Conservation (phyloP, 2,329 filamentous ascomycete species). For the Fusarium compactum region DNA sequence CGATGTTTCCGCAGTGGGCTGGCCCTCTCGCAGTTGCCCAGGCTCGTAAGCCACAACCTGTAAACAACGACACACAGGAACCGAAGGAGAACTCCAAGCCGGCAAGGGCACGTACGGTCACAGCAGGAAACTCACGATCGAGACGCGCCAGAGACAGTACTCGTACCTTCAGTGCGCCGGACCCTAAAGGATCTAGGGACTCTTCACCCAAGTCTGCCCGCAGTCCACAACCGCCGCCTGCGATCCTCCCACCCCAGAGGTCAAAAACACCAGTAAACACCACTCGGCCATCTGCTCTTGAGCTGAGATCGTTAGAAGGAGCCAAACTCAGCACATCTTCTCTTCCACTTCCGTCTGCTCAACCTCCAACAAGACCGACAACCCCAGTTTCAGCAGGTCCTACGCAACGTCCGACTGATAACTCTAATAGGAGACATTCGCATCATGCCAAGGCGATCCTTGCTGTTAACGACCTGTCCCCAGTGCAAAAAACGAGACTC, state of each 20-base stretch:
- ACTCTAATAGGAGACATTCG: slow-evolving; percentile 69
- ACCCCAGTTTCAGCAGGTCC: slow-evolving; percentile 70
- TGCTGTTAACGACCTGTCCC: slow-evolving; percentile 71
- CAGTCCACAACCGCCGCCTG: slow-evolving; percentile 37
- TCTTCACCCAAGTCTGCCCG: slow-evolving; percentile 46
- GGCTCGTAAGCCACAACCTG: slow-evolving; percentile 76
- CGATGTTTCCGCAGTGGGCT: slow-evolving; percentile 80
- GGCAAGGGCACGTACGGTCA: slow-evolving; percentile 76
- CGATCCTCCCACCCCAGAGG: slow-evolving; percentile 41
- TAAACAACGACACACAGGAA: slow-evolving; percentile 49
- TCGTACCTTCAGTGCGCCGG: slow-evolving; percentile 60
- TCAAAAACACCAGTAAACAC: slow-evolving; percentile 53
- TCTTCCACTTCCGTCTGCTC: slow-evolving; percentile 71
- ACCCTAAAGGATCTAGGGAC: slow-evolving; percentile 51
- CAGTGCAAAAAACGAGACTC: slow-evolving; percentile 76
- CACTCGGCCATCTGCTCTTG: slow-evolving; percentile 63
- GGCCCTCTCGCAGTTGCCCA: slow-evolving; percentile 86
- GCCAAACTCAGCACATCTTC: slow-evolving; percentile 76
- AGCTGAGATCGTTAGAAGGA: slow-evolving; percentile 69
- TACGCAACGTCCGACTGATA: slow-evolving; percentile 59
- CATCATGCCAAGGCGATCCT: slow-evolving; percentile 69
- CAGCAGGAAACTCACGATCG: slow-evolving; percentile 62
- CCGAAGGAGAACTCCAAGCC: slow-evolving; percentile 59
- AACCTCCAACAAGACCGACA: slow-evolving; percentile 63
- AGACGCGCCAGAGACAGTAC: slow-evolving; percentile 59